Base-by-base conservation (phyloP, 2,329 filamentous ascomycete genomes). In the Bretziella fagacearum region DNA sequence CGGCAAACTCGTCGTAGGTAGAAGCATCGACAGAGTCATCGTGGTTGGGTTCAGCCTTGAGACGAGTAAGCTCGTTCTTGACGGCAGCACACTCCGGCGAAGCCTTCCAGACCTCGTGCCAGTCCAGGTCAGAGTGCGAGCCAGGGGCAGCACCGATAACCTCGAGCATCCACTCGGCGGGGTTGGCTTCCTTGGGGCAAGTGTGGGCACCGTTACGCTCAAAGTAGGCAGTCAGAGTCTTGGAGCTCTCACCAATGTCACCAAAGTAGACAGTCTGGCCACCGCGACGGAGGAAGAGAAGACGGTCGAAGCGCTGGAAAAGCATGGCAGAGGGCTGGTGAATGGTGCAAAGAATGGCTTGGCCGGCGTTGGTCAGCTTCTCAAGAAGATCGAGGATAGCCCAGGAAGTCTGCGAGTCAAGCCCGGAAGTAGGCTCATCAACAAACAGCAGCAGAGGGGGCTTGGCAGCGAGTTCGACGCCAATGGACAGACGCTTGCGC, bases 281-380 rank as follows among this genome's bases (percentile, higher is more conserved):
- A 48, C 83, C 83, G 57, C 74, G 79, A 27, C 79, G 77, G 13
- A 91, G 66, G 65, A 91, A 84, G 26, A 89, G 69, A 6, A 91
- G 72, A 50, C 81, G 74, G 57, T 91, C 84, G 59, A 91, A 95
- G 50, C 84, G 81, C 60, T 94, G 84, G 68, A 95, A 94, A 46
- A 95, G 71, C 72, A 93, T 86, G 27, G 87, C 86, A 11, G 84
- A 93, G n/a, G 89, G 89, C 62, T 96, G 89, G 61, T 96, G 89
- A 52, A 95, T 95, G 0, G 89, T 95, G 65, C 86, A 94, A n/a
- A 95, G 77, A 62, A 95, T 84, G 44, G 89, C 87, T 60, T 93
- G 85, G 13, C 89, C 87, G 52, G 78, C 81, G 61, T 89, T 82
- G 56, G 85, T 85, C 27, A 95, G 70, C 63, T 93, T 94, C 62